Conservation (phyloP, 2,329 filamentous ascomycete genomes). For the Colletotrichum musicola region DNA sequence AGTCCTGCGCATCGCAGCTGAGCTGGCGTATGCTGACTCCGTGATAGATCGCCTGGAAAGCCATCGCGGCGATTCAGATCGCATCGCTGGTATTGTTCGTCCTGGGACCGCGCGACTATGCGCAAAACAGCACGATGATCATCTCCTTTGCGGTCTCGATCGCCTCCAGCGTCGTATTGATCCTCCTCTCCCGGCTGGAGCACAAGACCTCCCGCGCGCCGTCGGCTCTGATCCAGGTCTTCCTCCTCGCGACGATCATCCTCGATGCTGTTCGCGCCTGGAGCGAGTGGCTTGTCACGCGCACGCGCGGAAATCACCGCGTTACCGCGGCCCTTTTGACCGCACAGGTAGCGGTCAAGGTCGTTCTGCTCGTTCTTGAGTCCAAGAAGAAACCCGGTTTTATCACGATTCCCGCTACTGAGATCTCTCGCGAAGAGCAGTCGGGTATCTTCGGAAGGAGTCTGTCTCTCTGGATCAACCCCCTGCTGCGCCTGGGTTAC, state of each 20-base stretch:
- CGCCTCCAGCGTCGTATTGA: slow-evolving; percentile 4
- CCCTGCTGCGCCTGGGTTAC: slow-evolving; percentile 10
- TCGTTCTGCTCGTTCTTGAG: background rate
- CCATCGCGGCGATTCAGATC: background rate
- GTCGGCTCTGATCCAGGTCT: slow-evolving; percentile 9
- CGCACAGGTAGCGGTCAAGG: background rate
- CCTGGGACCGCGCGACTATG: background rate
- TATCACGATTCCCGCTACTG: slow-evolving; percentile 7
- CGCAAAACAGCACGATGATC: background rate
- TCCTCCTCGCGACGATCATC: background rate
- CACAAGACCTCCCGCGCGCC: slow-evolving; percentile 13
- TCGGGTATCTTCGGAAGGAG: slow-evolving; percentile 20
- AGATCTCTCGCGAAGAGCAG: slow-evolving; percentile 7
- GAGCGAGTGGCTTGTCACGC: background rate
- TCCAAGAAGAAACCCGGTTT: background rate
- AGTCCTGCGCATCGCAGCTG: background rate
- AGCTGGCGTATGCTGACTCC: accelerated
- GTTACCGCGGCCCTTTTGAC: background rate
- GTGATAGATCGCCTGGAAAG: slow-evolving; percentile 18
- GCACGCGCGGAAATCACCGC: background rate
- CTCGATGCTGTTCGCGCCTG: background rate
- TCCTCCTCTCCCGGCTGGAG: background rate
- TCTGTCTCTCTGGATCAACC: slow-evolving; percentile 19
- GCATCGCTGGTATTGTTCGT: background rate
- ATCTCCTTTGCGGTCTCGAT: background rate